Base-by-base conservation (phyloP, 139 green algal genomes). In the Micromonas pusilla region DNA sequence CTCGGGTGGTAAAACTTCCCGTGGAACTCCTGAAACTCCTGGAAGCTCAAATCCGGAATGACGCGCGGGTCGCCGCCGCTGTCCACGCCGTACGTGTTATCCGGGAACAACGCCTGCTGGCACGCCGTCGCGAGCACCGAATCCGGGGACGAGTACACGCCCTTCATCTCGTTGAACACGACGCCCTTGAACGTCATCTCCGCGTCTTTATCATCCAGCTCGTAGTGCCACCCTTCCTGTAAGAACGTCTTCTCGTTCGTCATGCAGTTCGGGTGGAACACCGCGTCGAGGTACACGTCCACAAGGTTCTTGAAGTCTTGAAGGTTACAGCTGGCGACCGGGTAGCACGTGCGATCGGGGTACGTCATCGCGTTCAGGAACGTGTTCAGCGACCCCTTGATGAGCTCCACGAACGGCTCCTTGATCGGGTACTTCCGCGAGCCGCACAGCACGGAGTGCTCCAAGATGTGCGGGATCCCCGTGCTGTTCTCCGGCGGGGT, bases 91-190 rank as follows among this genome's bases (percentile, higher is more conserved):
- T 96, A 96, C 28, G 80, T 86, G 76, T 87, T 90, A 54, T 86
- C 79, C 60, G 87, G 87, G 76, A 87, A 90, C 26, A 90, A 67
- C 52, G 81, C 87, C 76, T 90, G 82, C 90, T 97, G 92, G 38
- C 89, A 86, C 20, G 78, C 66, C 62, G 92, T 86, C 71, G 88
- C 92, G 82, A 94, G 92, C 36, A 96, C 83, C 5, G 77, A 87
- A 88, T 99, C 95, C 28, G 95, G 95, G 32, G 89, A 93, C 25
- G 89, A 96, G 92, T 98, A 99, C 20, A 98, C 95, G 38, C 95
- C 95, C 92, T 99, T 99, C 95, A 99, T 99, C 87, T 99, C 95
- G 82, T 99, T 99, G 90, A 97, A 99, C 71, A 99, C 95, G 68
- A 99, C 95, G 62, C 72, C 72, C 85, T 97, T 97, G 89, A 86